phyloP scores from a whole-genome alignment of 2,329 filamentous ascomycete genomes.

The Fusarium camptoceras region DNA sequence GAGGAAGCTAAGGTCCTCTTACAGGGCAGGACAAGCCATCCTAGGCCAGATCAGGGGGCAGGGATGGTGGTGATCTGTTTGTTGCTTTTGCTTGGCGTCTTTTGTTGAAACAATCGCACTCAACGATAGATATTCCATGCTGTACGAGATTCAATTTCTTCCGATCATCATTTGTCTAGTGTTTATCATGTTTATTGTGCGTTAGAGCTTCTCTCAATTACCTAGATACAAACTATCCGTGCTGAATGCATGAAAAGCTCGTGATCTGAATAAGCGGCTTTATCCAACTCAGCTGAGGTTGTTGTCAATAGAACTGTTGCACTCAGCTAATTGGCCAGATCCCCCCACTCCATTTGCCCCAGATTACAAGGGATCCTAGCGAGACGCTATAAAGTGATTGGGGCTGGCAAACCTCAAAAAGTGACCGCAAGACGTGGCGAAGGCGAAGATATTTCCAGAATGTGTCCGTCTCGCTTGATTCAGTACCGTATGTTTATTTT shows the following conservation, averaged over 20 bases:
- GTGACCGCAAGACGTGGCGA: slow-evolving; percentile 34
- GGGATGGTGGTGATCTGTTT: slow-evolving; percentile 31
- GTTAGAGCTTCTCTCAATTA: no score
- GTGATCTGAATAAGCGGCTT: background rate
- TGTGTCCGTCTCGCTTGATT: background rate
- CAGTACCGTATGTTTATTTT: slow-evolving; percentile 28
- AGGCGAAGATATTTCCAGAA: slow-evolving; percentile 27
- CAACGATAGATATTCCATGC: background rate
- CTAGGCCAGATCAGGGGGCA: background rate
- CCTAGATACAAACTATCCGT: no score
- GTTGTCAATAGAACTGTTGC: background rate
- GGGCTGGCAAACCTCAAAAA: slow-evolving; percentile 16
- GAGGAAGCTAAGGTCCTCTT: slow-evolving; percentile 15
- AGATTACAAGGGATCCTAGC: slow-evolving; percentile 11
- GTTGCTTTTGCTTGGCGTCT: slow-evolving; percentile 20
- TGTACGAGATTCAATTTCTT: background rate
- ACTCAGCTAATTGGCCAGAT: slow-evolving; percentile 8
- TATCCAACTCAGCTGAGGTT: slow-evolving; percentile 18
- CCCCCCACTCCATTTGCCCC: slow-evolving; percentile 9
- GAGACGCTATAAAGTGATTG: slow-evolving; percentile 22
- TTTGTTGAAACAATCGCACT: slow-evolving; percentile 1
- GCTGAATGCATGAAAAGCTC: background rate
- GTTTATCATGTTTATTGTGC: no score
- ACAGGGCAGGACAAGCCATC: background rate
- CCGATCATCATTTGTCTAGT: no score